Evolutionary conservation across 2,329 filamentous ascomycete genomes (phyloP).

Genomic region (Monilinia aucupariae): DNA sequence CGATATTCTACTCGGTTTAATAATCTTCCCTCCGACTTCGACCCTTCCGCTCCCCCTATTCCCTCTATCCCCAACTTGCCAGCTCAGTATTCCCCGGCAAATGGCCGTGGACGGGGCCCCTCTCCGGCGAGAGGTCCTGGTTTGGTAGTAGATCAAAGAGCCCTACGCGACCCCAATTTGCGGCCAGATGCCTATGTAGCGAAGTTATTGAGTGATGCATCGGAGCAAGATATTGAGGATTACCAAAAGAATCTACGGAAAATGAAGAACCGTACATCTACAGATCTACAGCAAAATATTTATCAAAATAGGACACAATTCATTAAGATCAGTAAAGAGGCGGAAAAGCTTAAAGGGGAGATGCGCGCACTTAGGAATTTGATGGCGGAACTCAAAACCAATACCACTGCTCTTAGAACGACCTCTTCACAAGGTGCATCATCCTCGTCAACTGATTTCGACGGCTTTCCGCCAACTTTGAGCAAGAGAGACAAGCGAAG

Average conservation of each 20-base stretch:
- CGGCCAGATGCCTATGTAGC: conserved; percentile 68
- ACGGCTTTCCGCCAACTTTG: conserved; percentile 49
- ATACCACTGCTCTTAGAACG: conserved; percentile 60
- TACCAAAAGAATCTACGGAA: conserved; percentile 32
- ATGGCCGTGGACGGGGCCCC: conserved; percentile 27
- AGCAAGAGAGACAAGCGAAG: conserved; percentile 78
- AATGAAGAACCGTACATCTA: conserved; percentile 34
- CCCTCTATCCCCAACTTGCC: conserved; percentile 68
- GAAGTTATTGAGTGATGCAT: conserved; percentile 39
- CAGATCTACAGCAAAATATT: conserved; percentile 86
- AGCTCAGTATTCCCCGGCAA: conserved; percentile 39
- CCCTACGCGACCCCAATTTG: conserved; percentile 73
- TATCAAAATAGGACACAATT: conserved; percentile 97
- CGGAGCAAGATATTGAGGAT: conserved; percentile 35
- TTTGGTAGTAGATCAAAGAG: conserved; percentile 68
- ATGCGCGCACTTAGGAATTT: conserved; percentile 87
- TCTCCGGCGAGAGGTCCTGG: conserved; percentile 42
- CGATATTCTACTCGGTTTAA: conserved; percentile 93
- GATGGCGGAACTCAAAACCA: conserved; percentile 86
- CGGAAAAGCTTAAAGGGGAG: conserved; percentile 92
- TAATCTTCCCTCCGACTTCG: conserved; percentile 64
- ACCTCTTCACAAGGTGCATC: conserved; percentile 49
- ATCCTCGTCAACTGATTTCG: conserved; percentile 41
- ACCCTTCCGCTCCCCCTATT: conserved; percentile 60
- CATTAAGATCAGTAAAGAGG: conserved; percentile 98